Percentiles rank a stretch among this genome's conserved stretches.
These are phyloP conservation scores for Helianthus tuberosus DNA, from an alignment of 129 eudicot genomes.

Conservation along the genomic window DNA sequence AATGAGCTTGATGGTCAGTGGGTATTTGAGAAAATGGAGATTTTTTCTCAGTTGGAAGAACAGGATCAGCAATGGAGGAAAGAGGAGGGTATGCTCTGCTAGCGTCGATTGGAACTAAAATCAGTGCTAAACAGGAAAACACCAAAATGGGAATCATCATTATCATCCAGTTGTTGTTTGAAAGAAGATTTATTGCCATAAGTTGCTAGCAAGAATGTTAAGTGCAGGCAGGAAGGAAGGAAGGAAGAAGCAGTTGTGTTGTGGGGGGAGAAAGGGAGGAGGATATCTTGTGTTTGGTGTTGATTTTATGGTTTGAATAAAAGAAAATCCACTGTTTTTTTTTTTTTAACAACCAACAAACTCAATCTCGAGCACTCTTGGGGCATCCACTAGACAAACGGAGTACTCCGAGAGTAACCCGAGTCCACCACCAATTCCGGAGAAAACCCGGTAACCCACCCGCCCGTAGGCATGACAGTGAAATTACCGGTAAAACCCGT, in stretches of 20 bases:
- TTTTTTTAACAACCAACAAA: too few species aligned
- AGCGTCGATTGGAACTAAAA: constrained; percentile 42
- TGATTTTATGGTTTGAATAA: constrained; percentile 6
- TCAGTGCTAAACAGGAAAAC: constrained; percentile 25
- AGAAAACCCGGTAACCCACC: too few species aligned
- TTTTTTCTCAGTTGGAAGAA: constrained; percentile 76
- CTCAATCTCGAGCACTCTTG: too few species aligned
- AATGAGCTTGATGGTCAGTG: constrained; percentile 46
- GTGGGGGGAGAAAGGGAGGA: not conserved
- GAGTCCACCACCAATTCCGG: too few species aligned
- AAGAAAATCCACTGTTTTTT: not conserved
- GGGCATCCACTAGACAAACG: too few species aligned
- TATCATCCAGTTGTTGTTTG: constrained; percentile 31
- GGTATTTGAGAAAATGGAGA: constrained; percentile 70
- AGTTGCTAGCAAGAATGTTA: constrained; percentile 9
- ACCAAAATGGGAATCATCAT: constrained; percentile 54
- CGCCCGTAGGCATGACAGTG: too few species aligned
- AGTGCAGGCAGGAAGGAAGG: constrained; percentile 15
- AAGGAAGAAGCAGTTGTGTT: constrained; percentile 12
- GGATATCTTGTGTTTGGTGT: constrained; percentile 26
- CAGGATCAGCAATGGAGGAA: constrained; percentile 58
- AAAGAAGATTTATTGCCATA: constrained; percentile 42
- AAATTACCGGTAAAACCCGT: too few species aligned
- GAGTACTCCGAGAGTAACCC: too few species aligned
- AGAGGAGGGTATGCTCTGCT: constrained; percentile 57